A percentile compares a stretch with the other conserved stretches of the same genome.
Conservation (phyloP, 208 protist species). For the Trypanosomatidae sp. region DNA sequence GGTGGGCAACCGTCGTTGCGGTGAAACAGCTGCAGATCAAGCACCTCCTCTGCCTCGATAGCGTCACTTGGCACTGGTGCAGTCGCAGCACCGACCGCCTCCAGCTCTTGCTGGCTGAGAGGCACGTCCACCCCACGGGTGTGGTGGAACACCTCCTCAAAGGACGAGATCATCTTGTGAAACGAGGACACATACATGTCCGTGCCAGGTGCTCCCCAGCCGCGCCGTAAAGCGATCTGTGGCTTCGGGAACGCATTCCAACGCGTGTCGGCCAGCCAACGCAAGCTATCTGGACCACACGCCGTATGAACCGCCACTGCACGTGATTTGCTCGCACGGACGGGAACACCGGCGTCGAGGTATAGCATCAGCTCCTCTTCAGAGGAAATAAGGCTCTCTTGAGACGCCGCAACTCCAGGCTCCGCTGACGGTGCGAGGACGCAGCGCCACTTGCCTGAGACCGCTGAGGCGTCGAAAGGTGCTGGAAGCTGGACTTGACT, state of each 20-base stretch:
- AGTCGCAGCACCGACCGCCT: constrained; percentile 1
- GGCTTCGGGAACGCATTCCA: constrained; percentile 75
- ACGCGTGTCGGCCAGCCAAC: constrained; percentile 44
- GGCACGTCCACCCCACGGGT: constrained; percentile 27
- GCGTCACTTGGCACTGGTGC: constrained; percentile 10
- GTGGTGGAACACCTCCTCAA: constrained; percentile 78
- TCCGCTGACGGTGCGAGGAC: constrained; percentile 56
- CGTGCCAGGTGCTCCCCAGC: constrained; percentile 82
- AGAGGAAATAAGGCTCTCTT: constrained; percentile 14
- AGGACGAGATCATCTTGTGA: constrained; percentile 76
- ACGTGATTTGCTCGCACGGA: constrained; percentile 30
- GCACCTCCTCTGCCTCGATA: constrained; percentile 23
- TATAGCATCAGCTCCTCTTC: constrained; percentile 54
- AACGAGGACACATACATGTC: constrained; percentile 64
- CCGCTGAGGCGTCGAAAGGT: constrained; percentile 22
- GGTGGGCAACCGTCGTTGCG: constrained; percentile 47
- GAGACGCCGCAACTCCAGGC: not conserved
- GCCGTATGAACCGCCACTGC: constrained; percentile 33
- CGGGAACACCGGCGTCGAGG: constrained; percentile 66
- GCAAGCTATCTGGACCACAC: constrained; percentile 45
- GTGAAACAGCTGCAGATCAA: constrained; percentile 92
- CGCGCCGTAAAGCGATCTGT: constrained; percentile 78
- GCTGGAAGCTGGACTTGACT: constrained; percentile 50
- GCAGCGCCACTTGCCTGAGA: constrained; percentile 87
- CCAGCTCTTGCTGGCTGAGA: constrained; percentile 16